Evolutionary conservation across 768 basidiomycete genomes (phyloP).

Genomic region (Suillus hirtellus): DNA sequence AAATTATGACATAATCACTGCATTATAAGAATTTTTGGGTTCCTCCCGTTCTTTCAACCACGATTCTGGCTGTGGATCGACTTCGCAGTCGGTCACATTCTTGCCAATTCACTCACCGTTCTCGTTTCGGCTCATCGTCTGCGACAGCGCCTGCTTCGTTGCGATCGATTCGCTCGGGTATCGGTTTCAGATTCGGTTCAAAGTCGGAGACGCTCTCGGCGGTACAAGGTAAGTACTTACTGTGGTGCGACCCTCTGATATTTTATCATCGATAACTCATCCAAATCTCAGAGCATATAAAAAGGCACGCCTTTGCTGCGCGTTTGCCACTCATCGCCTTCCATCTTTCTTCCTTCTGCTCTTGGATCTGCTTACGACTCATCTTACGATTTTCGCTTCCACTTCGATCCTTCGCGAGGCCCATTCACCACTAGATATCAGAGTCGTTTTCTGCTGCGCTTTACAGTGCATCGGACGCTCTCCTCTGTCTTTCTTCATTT

Average conservation of each 20-base stretch:
- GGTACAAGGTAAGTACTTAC: conserved; percentile 20
- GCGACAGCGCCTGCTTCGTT: conserved; percentile 46
- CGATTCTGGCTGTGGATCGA: conserved; percentile 46
- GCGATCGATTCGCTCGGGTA: conserved; percentile 35
- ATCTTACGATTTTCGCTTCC: conserved; percentile 58
- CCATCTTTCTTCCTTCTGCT: conserved; percentile 32
- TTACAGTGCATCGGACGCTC: conserved; percentile 45
- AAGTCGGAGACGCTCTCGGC: conserved; percentile 16
- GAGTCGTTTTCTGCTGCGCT: conserved; percentile 39
- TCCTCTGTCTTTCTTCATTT: conserved; percentile 38
- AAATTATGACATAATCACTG: conserved; percentile 27
- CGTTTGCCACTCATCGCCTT: conserved; percentile 63
- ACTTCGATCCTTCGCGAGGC: conserved; percentile 43
- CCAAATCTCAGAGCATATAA: conserved; percentile 39
- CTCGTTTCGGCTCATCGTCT: conserved; percentile 35
- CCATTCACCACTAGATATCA: conserved; percentile 42
- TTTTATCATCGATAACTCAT: conserved; percentile 23
- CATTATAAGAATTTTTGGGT: conserved; percentile 30
- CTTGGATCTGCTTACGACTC: conserved; percentile 57
- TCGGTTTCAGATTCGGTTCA: conserved; percentile 26
- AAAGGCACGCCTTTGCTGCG: conserved; percentile 95
- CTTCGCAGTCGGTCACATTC: conserved; percentile 45
- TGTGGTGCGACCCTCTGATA: conserved; percentile 6
- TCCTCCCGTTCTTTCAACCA: conserved; percentile 28
- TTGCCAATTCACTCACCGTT: conserved; percentile 34